A percentile compares a stretch with the other conserved stretches of the same genome.
phyloP scores from a whole-genome alignment of 495 filamentous ascomycete genomes.

The Penicillium longicatenatum region DNA sequence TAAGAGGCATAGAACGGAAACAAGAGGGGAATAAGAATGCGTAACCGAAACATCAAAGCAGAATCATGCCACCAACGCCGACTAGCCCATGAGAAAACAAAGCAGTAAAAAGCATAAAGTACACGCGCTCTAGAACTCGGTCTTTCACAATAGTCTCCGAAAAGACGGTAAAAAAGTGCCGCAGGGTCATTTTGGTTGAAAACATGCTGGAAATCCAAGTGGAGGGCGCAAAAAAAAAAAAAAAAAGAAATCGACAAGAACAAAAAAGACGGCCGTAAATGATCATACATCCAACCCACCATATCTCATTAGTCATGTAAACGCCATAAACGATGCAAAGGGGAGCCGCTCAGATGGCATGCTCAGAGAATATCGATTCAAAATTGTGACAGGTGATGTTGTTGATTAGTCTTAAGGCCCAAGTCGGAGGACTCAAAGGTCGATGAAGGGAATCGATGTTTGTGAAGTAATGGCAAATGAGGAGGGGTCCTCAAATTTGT shows the following conservation, averaged over 20 bases:
- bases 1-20: slow-evolving; percentile 13
- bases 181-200: slow-evolving; percentile 30
- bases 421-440: background rate
- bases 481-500: background rate
- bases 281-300: slow-evolving; percentile 51
- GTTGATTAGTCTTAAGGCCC: background rate
- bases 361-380: slow-evolving; percentile 6
- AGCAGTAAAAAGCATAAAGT: slow-evolving; percentile 36
- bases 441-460: background rate
- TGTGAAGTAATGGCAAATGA: background rate
- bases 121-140: slow-evolving; percentile 49
- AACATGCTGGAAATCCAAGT: slow-evolving; percentile 12
- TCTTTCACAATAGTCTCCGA: slow-evolving; percentile 42
- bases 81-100: slow-evolving; percentile 19
- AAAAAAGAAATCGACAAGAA: slow-evolving; percentile 31
- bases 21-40: slow-evolving; percentile 21
- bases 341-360: slow-evolving; percentile 6
- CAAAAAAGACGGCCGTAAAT: slow-evolving; percentile 38
- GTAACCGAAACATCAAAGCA: slow-evolving; percentile 12
- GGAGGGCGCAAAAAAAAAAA: slow-evolving; percentile 8
- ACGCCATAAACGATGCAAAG: slow-evolving; percentile 46
- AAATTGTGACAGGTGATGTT: background rate
- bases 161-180: slow-evolving; percentile 31
- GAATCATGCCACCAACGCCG: slow-evolving; percentile 34
- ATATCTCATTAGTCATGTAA: slow-evolving; percentile 45